Conservation (phyloP, 169 alveolate genomes). For the Cystoisospora suis region DNA sequence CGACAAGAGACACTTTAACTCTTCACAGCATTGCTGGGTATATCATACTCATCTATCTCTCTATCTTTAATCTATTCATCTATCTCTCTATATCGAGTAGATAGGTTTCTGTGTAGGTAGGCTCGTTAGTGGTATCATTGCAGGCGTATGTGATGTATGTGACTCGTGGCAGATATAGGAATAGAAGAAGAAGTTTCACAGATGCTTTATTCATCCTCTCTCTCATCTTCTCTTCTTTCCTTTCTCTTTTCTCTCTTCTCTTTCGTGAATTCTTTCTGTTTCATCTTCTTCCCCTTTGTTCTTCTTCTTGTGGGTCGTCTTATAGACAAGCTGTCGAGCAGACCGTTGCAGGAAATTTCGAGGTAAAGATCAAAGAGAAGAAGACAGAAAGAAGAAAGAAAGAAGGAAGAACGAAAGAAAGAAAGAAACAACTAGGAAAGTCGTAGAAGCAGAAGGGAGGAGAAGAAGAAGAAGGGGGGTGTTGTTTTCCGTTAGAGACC, state of each 20-base stretch:
- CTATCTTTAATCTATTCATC: too few relatives aligned
- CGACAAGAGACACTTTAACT: too few relatives aligned
- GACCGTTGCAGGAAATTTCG: slow-evolving; percentile 21
- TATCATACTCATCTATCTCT: too few relatives aligned
- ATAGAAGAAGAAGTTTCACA: too few relatives aligned
- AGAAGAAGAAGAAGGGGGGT: background rate
- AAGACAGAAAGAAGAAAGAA: too few relatives aligned
- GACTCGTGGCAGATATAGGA: too few relatives aligned
- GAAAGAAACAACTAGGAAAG: background rate
- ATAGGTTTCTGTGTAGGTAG: too few relatives aligned
- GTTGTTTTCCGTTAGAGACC: too few relatives aligned
- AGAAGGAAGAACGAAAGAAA: background rate
- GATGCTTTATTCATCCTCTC: background rate
- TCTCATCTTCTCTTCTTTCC: background rate
- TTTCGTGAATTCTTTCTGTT: background rate
- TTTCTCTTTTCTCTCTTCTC: background rate
- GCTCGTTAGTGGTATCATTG: too few relatives aligned
- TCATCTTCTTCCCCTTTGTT: background rate
- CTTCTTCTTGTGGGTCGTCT: background rate
- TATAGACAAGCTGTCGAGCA: background rate
- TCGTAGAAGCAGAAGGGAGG: background rate
- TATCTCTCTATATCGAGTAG: too few relatives aligned
- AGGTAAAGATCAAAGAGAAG: background rate
- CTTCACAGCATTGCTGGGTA: too few relatives aligned
- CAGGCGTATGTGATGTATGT: too few relatives aligned